Base-by-base conservation (phyloP, 2,329 filamentous ascomycete genomes). In the Claviceps purpurea region DNA sequence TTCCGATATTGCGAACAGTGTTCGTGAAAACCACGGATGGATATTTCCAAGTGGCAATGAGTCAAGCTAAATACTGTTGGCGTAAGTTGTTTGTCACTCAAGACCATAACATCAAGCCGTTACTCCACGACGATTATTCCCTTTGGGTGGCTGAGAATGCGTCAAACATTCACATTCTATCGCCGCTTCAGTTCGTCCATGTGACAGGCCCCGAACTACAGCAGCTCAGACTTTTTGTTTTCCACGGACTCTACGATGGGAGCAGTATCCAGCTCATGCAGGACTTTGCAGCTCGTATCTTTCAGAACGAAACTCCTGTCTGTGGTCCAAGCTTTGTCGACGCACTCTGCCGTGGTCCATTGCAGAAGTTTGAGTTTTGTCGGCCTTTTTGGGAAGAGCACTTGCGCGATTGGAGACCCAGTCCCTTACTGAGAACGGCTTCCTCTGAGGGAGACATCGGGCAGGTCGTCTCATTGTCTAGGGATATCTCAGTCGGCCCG, bases 171-270 rank as follows among this genome's bases (percentile, higher is more conserved):
- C 58, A 77, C 4, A 56, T 85, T 1, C 58, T 60, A 2, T 66
- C 64, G 6, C 83, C 83, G 0, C 62, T 85, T 4, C 71, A 81
- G 50, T 56, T 81, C 2, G 61, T 76, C 1, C 51, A 75, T 0
- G 54, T 79, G 2, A 52, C 57, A 1, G 47, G 61, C 5, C 50
- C 53, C 0, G 57, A 56, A 1, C 34, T 24, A 20, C 44, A 30
- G 20, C 34, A 30, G 6, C 47, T 53, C 13, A 47, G 53, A 39
- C 51, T 55, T 18, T 30, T 18, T 7, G 50, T 94, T 0, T 95
- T 95, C 66, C 90, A 96, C 63, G 89, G 79, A 0, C 65, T 95
- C 0, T 96, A 96, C 59, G 90, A 96, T 65, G 90, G 89, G 1
- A 84, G 78, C 57, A 91, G 89, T 55, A 76, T 95, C 41, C 74